Base-by-base conservation (phyloP, 129 eudicot species). In the Gnaphalium uliginosum region DNA sequence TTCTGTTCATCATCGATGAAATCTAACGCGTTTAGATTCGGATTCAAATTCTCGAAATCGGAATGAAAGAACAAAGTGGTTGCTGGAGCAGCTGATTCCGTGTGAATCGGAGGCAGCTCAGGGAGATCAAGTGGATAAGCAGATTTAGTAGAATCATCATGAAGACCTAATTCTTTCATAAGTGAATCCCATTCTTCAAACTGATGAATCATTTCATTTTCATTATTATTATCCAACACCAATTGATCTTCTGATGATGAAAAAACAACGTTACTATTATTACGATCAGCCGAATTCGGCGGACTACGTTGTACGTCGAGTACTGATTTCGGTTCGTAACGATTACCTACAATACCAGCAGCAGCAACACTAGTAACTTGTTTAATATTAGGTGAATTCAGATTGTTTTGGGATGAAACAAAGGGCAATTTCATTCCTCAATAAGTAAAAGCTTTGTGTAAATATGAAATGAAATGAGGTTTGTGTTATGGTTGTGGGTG, bases 251-350 rank as follows among this genome's bases (percentile, higher is more conserved):
- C 85, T 1, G 56, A 68, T 18, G 82, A 78, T 0, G 83, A 33
- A 79, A 73, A 73, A 57, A 73, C 83, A 37, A 41, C 53, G 13
- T 46, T 24, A 58, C 21, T 72, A 67, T 19, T 66, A n/a, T 25
- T 60, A n/a, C 51, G 78, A 17, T 76, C 83, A 53, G 17, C 39
- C 1, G 80, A 17, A 74, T 56, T 56, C 32, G 93, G 83, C 2
- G 97, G 97, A 87, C 97, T 91, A 53, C 89, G 71, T 33, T 84
- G 83, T 73, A 88, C 86, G 64, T 94, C 99, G 1, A 91, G 97
- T 8, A 89, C 99, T 25, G 99, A 94, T 50, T 92, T 94, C 37
- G 97, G 99, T 67, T 94, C 96, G 99, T 90, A 94, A 26, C 85
- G 83, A 58, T 41, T 79, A 54, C 83, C 37, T 25, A 71, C 61